Evolutionary conservation across 176 grass and related monocot genomes (phyloP).

Genomic region (Phragmites australis): DNA sequence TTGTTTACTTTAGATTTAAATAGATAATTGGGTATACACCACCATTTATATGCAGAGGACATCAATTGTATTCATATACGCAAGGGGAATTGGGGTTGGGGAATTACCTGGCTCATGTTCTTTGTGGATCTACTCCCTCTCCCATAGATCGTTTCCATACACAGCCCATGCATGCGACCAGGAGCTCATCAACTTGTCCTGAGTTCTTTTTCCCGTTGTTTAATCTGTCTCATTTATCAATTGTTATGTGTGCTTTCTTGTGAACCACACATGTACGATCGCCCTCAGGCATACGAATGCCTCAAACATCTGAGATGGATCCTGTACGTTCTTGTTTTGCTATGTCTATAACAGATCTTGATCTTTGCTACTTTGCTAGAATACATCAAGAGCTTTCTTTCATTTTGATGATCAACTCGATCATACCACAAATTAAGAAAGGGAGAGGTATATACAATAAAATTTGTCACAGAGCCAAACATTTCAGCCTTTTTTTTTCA

Average conservation of each 20-base stretch:
- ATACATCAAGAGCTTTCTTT: constrained; percentile 2
- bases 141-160: not conserved
- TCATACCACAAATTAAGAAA: not conserved
- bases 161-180: too few relatives aligned
- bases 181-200: not conserved
- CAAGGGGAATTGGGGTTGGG: not conserved
- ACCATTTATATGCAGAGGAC: not conserved
- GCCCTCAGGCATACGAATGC: not conserved
- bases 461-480: not conserved
- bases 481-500: not conserved
- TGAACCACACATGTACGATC: not conserved
- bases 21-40: too few relatives aligned
- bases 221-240: not conserved
- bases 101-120: not conserved
- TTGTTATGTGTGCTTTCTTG: not conserved
- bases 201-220: not conserved
- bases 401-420: not conserved
- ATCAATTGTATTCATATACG: not conserved
- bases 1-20: not conserved
- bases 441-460: not conserved
- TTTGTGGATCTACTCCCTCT: not conserved
- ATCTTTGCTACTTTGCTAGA: too few relatives aligned
- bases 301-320: not conserved
- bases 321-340: not conserved
- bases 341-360: constrained; percentile 4